Evolutionary conservation across 176 grass and related monocot genomes (phyloP).

Genomic region (Rhipidocladum racemiflorum): DNA sequence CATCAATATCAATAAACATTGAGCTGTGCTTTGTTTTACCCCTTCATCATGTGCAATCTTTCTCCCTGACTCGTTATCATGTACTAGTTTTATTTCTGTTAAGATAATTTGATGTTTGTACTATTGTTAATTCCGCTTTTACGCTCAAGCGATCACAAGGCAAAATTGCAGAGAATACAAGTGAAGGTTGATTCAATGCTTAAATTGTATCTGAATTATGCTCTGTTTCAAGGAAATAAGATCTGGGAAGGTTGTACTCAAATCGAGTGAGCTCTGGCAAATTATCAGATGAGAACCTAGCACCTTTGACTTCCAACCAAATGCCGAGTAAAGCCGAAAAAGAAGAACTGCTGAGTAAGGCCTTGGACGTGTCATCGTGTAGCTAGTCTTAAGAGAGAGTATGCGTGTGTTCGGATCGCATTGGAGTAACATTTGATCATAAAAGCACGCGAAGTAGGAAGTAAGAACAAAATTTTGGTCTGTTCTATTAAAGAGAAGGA

Average conservation of each 20-base stretch:
- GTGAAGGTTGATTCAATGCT: neutral
- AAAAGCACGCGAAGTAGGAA: neutral
- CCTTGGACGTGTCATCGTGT: too few relatives aligned
- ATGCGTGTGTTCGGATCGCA: neutral
- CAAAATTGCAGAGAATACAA: neutral
- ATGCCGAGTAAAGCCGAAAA: too few relatives aligned
- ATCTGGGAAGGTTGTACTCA: neutral
- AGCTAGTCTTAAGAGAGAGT: too few relatives aligned
- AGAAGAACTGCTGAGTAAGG: too few relatives aligned
- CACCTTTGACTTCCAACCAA: too few relatives aligned
- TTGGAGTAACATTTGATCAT: neutral
- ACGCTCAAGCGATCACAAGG: neutral
- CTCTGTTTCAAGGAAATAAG: neutral
- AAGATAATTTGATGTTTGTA: neutral
- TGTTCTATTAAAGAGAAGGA: neutral
- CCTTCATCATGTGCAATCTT: neutral
- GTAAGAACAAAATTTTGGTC: conserved; percentile 27
- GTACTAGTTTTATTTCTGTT: neutral
- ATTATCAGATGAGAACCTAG: too few relatives aligned
- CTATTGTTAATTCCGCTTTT: neutral
- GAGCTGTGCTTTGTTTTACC: neutral
- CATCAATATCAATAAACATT: conserved; percentile 35
- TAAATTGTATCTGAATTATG: neutral
- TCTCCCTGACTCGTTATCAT: neutral
- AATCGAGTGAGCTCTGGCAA: neutral